Conservation (phyloP, 805 yeast genomes). For the Candida ovalis region DNA sequence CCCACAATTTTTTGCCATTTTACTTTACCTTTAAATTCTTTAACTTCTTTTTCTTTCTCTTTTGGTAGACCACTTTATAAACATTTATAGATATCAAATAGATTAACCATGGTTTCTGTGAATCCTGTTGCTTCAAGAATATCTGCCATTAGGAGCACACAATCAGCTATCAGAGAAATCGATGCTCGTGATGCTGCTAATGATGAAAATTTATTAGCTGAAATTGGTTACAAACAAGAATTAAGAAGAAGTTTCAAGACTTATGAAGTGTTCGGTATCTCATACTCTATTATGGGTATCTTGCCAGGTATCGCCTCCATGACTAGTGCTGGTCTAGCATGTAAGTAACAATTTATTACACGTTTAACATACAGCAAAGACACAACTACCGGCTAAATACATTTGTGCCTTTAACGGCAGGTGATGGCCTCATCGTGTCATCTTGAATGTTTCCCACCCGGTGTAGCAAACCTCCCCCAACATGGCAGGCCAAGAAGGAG, state of each 20-base stretch:
- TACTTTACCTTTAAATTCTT: background rate
- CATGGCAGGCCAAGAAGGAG: background rate
- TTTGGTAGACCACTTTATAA: no score
- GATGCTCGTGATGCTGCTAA: constrained; percentile 24
- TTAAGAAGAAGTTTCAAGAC: constrained; percentile 57
- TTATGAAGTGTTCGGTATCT: constrained; percentile 64
- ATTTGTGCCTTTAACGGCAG: no score
- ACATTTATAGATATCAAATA: background rate
- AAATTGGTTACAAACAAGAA: constrained; percentile 71
- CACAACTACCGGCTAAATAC: no score
- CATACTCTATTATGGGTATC: constrained; percentile 70
- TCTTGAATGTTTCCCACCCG: no score
- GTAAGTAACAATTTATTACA: no score
- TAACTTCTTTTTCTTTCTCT: background rate
- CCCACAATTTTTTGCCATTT: background rate
- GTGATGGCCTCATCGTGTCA: no score
- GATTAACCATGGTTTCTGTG: background rate
- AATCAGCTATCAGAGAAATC: constrained; percentile 26
- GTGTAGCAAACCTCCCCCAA: background rate
- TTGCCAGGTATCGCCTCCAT: constrained; percentile 61
- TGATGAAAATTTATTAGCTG: constrained; percentile 39
- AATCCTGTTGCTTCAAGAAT: background rate
- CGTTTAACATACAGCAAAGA: no score
- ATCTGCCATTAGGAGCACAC: constrained; percentile 19
- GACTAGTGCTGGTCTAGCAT: constrained; percentile 45